Percentiles rank a stretch among this genome's conserved stretches.
Evolutionary conservation across 257 asterid genomes (phyloP).

Genomic region (Cynanchum wilfordii): DNA sequence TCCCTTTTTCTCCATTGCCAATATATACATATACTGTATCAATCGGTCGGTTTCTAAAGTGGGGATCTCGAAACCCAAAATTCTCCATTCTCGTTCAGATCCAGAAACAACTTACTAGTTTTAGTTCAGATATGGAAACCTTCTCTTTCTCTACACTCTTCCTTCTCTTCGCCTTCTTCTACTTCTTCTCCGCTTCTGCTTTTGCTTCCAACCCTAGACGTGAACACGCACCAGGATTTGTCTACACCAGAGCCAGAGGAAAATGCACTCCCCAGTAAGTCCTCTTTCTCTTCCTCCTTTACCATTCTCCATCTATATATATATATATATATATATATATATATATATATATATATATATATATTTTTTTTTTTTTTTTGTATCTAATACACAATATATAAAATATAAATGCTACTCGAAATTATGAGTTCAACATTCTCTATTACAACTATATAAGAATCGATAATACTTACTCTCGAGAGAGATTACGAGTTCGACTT

Average conservation of each 20-base stretch:
- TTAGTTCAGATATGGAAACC: slow-evolving; percentile 4
- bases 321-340: no score
- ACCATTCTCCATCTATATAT: not conserved
- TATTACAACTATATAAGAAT: no score
- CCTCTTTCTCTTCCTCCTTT: not conserved
- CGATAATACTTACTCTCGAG: no score
- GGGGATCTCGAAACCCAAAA: not conserved
- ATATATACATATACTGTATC: not conserved
- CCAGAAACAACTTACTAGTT: not conserved
- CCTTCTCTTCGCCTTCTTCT: slow-evolving; percentile 15
- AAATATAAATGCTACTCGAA: no score
- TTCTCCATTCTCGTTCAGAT: not conserved
- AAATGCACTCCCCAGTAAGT: slow-evolving; percentile 77
- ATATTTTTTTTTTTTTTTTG: no score
- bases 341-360: no score
- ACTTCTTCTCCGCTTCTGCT: not conserved
- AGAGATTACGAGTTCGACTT: no score
- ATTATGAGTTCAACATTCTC: no score
- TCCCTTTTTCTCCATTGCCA: not conserved
- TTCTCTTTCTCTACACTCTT: slow-evolving; percentile 6
- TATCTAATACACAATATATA: no score
- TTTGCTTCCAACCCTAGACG: not conserved
- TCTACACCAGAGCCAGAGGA: slow-evolving; percentile 68
- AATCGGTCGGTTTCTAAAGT: not conserved
- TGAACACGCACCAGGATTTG: slow-evolving; percentile 49